Evolutionary conservation across 202 grass and related monocot species (phyloP), one percentile per base, ranked within the genome.

Genomic region (Dendrocalamus latiflorus): DNA sequence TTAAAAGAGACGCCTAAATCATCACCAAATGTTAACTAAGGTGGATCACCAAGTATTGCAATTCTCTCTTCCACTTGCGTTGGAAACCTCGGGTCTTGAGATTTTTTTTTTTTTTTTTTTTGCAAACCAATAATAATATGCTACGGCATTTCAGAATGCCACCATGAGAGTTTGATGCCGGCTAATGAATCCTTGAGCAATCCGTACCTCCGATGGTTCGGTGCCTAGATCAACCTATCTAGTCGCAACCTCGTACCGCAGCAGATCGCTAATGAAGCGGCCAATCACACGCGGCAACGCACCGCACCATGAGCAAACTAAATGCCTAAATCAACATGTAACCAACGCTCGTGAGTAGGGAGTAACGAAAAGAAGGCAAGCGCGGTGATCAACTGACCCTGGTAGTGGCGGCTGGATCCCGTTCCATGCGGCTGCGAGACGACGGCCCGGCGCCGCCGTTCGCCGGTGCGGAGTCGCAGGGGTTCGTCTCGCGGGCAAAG

Each of bases 401-500:
- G 16, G 3, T 3, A 70, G 24, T 17, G 7, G 33, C 15, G 6
- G n/a, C 64, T 4, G 24, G 43, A 15, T 43, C 14, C 43, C 6
- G 28, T 1, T 26, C 53, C 22, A 24, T 28, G 85, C 16, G 15
- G 71, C 16, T 36, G 77, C n/a, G n/a, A n/a, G 64, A 5, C 12
- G 42, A 15, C 75, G 42, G 16, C 58, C n/a, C 42, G 13, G 77
- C 85, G 71, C 34, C 78, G 64, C 56, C 79, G 55, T 20, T 83
- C 36, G 65, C 64, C 65, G 85, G 65, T 33, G 65, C 14, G 22
- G 48, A 5, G 54, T 3, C 12, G 16, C 43, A 38, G 59, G 9
- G 39, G 25, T 17, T 33, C 34, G 16, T 6, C n/a, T 76, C 39
- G 17, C 24, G 22, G 57, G 17, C 4, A 2, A 37, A 53, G 63